A percentile compares a stretch with the other conserved stretches of the same genome.
phyloP scores from a whole-genome alignment of 2,329 filamentous ascomycete species.

The Xylariomycetidae sp. region DNA sequence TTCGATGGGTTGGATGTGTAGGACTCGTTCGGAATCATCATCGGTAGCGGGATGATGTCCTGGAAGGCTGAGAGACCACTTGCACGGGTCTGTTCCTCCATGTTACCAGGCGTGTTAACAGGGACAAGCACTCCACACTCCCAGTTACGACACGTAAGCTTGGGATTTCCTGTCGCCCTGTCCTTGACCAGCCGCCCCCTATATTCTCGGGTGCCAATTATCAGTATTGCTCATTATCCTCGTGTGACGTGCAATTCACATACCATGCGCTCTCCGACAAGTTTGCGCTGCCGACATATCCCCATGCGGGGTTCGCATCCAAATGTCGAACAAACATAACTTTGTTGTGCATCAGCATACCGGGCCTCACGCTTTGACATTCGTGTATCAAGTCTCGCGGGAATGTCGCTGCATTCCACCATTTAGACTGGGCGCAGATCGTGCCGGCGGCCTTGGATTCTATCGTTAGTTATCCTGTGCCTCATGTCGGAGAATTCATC shows the following conservation, averaged over 20 bases:
- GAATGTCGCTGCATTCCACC: constrained; percentile 67
- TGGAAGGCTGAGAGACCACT: constrained; percentile 25
- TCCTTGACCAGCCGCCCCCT: constrained; percentile 78
- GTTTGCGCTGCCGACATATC: constrained; percentile 87
- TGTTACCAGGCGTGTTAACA: constrained; percentile 30
- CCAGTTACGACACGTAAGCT: constrained; percentile 87
- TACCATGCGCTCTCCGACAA: constrained; percentile 90
- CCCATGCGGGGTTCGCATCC: constrained; percentile 52
- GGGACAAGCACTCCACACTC: constrained; percentile 85
- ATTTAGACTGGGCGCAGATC: constrained; percentile 70
- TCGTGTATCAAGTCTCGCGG: constrained; percentile 70
- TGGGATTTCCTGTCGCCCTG: constrained; percentile 59
- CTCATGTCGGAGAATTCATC: background rate
- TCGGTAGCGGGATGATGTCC: constrained; percentile 38
- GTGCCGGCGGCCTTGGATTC: constrained; percentile 65
- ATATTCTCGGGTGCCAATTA: constrained; percentile 7
- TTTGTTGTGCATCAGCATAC: constrained; percentile 87
- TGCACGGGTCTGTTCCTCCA: constrained; percentile 8
- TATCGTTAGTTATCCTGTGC: constrained; percentile 5
- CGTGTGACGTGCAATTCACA: too few relatives aligned
- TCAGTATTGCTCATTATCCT: too few relatives aligned
- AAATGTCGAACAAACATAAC: constrained; percentile 48
- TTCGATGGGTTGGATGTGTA: constrained; percentile 23
- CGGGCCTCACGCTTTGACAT: constrained; percentile 64
- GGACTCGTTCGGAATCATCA: constrained; percentile 32